phyloP scores from a whole-genome alignment of 176 grass and related monocot genomes.

The Musa itinerans region DNA sequence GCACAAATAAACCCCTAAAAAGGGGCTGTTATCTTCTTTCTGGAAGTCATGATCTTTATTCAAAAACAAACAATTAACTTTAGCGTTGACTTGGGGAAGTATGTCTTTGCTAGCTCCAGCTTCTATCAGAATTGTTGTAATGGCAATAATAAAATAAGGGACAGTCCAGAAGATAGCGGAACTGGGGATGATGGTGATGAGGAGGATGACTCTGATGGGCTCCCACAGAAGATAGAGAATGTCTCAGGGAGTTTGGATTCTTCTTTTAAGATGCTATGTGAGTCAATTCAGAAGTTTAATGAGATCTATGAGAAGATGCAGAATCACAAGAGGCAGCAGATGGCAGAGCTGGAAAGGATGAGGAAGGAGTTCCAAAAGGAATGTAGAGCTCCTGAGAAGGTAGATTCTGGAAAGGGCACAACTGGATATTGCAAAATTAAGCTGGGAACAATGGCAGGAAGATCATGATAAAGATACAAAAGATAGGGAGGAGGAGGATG shows the following conservation, averaged over 20 bases:
- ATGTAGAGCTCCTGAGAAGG: slow-evolving; percentile 51
- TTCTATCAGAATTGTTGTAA: background rate
- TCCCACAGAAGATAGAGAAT: background rate
- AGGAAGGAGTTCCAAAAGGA: slow-evolving; percentile 64
- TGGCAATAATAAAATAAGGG: slow-evolving; percentile 10
- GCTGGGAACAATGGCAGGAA: slow-evolving; percentile 27
- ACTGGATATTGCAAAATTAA: slow-evolving; percentile 44
- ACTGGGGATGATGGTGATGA: background rate
- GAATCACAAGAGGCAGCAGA: slow-evolving; percentile 57
- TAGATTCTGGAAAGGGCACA: slow-evolving; percentile 70
- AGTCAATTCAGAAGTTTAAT: slow-evolving; percentile 53
- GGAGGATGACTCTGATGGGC: slow-evolving; percentile 10
- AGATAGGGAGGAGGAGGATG: background rate
- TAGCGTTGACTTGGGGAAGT: slow-evolving; percentile 3
- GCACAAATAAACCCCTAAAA: too few species aligned
- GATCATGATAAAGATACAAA: background rate
- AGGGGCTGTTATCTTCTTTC: too few species aligned
- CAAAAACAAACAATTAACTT: too few species aligned
- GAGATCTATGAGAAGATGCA: slow-evolving; percentile 67
- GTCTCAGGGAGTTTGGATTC: slow-evolving; percentile 5
- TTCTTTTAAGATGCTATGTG: slow-evolving; percentile 32
- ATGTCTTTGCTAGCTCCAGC: slow-evolving; percentile 13
- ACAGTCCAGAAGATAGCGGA: background rate
- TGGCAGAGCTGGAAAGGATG: slow-evolving; percentile 54
- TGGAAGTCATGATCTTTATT: too few species aligned